Evolutionary conservation across 2,329 filamentous ascomycete species (phyloP).

Genomic region (Colletotrichum chrysophilum): DNA sequence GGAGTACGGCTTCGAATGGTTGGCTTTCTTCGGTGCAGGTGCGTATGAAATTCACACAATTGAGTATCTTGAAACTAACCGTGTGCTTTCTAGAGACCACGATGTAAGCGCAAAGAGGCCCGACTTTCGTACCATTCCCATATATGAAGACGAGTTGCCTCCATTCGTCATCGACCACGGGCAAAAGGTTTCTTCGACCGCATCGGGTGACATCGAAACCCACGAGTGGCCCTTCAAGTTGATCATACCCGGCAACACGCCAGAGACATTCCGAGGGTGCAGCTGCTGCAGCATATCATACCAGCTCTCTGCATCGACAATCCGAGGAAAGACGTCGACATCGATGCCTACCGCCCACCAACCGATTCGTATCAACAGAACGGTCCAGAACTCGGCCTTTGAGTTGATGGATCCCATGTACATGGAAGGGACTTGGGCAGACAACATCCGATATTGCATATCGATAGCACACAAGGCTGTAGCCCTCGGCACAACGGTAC

Average conservation of each 20-base stretch:
- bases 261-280: background rate
- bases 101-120: background rate
- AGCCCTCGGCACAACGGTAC: background rate
- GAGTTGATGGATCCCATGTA: constrained; percentile 11
- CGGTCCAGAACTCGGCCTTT: background rate
- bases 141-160: background rate
- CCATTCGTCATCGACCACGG: background rate
- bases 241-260: background rate
- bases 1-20: background rate
- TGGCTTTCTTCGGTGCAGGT: background rate
- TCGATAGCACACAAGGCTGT: constrained; percentile 1
- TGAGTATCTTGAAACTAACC: background rate
- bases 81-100: background rate
- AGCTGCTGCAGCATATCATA: constrained; percentile 4
- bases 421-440: background rate
- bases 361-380: background rate
- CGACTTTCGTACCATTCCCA: background rate
- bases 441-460: background rate
- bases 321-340: background rate
- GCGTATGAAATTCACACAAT: background rate
- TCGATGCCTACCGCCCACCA: background rate
- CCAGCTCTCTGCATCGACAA: background rate
- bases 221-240: constrained; percentile 8
- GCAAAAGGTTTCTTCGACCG: too few species aligned
- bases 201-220: background rate